Evolutionary conservation across 805 yeast genomes (phyloP), one percentile per base, ranked within the genome.

Genomic region (Tetrapisispora phaffii): DNA sequence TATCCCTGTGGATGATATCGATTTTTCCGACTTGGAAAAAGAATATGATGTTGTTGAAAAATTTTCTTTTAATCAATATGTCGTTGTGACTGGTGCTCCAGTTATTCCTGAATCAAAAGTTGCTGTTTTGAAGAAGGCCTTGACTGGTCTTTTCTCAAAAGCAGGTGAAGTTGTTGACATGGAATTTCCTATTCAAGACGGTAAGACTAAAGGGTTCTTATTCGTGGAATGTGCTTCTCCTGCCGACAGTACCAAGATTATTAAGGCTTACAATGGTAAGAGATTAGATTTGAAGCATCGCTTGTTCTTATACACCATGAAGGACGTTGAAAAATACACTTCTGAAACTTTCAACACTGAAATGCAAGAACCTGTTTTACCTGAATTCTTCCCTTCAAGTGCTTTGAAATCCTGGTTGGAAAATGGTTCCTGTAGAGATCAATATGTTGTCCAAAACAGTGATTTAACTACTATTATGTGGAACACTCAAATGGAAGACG

Each of bases 11-110:
- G 84, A 82, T 54, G 81, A 81, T 52, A 69, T 85, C 56, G 90
- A 83, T 63, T 88, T 85, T 69, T 69, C 86, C 49, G 97, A 89
- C 63, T 73, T 90, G 59, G 97, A 90, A 65, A 79, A 74, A 46
- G 72, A 85, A 66, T 87, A 75, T 65, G 66, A 76, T 21, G 79
- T 83, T 41, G 75, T 77, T 46, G 78, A 75, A 44, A 78, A 76
- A 43, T 68, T 73, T 47, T 76, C 79, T 42, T 73, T 85, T 46
- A 95, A 85, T 58, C 77, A 77, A 58, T 88, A 78, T 60, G 79
- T 90, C 47, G 85, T 90, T 26, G 83, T 87, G 42, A 97, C 88
- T 63, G 98, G 98, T 40, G 89, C 95, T 10, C 99, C 99, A 54
- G 73, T 87, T 50, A 95, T 95, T 22, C 96, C 97, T 47, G 95